Base-by-base conservation (phyloP, 257 asterid genomes). In the Petunia secreta region DNA sequence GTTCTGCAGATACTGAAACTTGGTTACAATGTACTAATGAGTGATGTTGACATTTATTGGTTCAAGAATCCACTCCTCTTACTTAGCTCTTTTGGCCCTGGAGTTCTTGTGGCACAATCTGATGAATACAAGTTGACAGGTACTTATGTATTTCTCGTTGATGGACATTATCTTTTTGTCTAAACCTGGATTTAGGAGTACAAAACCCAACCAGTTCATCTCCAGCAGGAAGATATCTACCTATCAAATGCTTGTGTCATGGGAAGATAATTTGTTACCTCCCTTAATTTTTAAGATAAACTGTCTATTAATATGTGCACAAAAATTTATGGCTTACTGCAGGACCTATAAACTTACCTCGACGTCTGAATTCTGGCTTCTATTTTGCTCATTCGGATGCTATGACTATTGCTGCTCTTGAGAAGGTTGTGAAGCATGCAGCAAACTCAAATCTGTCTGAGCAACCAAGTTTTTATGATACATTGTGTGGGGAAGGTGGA, bases 331-430 rank as follows among this genome's bases (percentile, higher is more conserved):
- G 53, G 76, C 73, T 68, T 58, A 75, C 82, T 83, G 67, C 94
- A 95, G 99, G 92, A 81, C 92, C 97, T 55, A 95, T 93, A 82
- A 95, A 95, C 89, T 84, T 92, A 81, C 99, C 99, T 75, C 88
- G 99, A 25, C 98, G 97, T 80, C 93, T 93, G 58, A 95, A 95
- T 86, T 95, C 99, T 37, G 99, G 99, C 50, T 95, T 95, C 92
- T 95, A 92, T 80, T 91, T 87, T 62, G 92, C 92, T 76, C 89
- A 86, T 85, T 92, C 98, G 16, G 98, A 95, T 84, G 83, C 64
- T 55, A 66, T 10, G 66, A 93, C 98, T 64, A 86, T 92, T 62
- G 84, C 89, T 43, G 98, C 92, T 11, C 15, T 93, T 81, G 91
- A 91, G 82, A 95, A 92, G 89, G 95, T 93, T 63, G 98, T 95